phyloP scores from a whole-genome alignment of 1,284 basidiomycete species.

The Takashimella tepidaria region DNA sequence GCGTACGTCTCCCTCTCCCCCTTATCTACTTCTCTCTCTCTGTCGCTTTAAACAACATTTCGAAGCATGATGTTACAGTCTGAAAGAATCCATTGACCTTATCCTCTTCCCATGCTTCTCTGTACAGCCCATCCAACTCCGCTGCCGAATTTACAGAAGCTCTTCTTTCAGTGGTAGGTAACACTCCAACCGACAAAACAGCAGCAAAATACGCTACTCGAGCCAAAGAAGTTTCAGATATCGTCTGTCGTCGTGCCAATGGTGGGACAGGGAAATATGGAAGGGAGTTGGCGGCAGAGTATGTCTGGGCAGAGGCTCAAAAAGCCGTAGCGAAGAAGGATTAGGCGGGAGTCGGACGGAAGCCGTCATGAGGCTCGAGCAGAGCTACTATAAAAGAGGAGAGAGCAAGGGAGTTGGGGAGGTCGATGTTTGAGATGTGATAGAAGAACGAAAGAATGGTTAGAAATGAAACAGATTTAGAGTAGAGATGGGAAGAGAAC shows the following conservation, averaged over 20 bases:
- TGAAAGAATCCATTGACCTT: neutral
- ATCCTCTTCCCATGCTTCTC: too few relatives aligned
- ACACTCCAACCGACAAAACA: neutral
- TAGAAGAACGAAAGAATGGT: too few relatives aligned
- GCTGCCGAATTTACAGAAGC: neutral
- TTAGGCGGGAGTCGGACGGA: too few relatives aligned
- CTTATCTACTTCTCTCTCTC: neutral
- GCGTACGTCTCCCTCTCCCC: slow-evolving; percentile 12
- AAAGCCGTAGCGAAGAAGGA: neutral
- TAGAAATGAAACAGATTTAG: too few relatives aligned
- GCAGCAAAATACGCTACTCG: neutral
- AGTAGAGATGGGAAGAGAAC: too few relatives aligned
- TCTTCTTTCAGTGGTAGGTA: neutral
- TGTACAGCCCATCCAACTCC: neutral
- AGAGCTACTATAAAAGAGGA: too few relatives aligned
- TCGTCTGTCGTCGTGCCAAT: neutral
- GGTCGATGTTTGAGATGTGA: too few relatives aligned
- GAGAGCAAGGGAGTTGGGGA: too few relatives aligned
- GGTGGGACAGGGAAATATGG: neutral
- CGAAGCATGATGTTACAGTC: too few relatives aligned
- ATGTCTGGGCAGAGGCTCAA: neutral
- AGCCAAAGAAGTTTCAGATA: neutral
- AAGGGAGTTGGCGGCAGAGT: neutral
- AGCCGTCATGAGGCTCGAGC: too few relatives aligned
- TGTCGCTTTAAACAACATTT: neutral